Evolutionary conservation across 2,329 filamentous ascomycete genomes (phyloP), one percentile per base, ranked within the genome.

Genomic region (Xenosphaeropsis pyriputrescens): DNA sequence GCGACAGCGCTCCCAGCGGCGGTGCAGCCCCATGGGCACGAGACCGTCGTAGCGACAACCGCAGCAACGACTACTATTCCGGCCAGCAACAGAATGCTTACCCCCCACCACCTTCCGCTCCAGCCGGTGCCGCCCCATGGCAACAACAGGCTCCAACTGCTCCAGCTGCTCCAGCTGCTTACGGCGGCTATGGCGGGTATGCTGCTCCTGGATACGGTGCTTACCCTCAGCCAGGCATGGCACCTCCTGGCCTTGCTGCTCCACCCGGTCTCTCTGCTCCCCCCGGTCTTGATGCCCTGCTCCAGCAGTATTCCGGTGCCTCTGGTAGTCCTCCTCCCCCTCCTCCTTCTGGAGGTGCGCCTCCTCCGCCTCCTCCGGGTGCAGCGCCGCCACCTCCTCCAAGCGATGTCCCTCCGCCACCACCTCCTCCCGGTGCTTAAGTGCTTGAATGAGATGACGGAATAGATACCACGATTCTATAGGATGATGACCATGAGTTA

Each of bases 231-330:
- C 58, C 58, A 43, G 52, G 55, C 15, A 67, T 68, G 58, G 71
- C 71, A 41, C 66, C 72, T 45, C 70, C 72, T 37, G 69, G 67
- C 30, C 59, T 66, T 55, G 59, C 57, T 35, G 58, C 57, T 29
- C 60, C 65, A 37, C 62, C 63, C 18, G 45, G 57, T 50, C 42
- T 57, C 33, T 60, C 60, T 34, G 60, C 61, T 39, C 61, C 61
- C 30, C 68, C 70, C 42, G 73, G 72, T 31, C 62, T 79, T 43
- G 76, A 70, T 52, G 71, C 74, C 34, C 63, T 84, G 41, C 77
- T 81, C 50, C 74, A 81, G 56, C 76, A 78, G 50, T 83, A 70
- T 30, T 26, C 22, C 22, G 62, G 61, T 45, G 64, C 57, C 42
- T 59, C 58, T 32, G 61, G 66, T 35, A 60, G 58, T 22, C 62